Conservation (phyloP, 345 rosid genomes). For the Brassica rapa region DNA sequence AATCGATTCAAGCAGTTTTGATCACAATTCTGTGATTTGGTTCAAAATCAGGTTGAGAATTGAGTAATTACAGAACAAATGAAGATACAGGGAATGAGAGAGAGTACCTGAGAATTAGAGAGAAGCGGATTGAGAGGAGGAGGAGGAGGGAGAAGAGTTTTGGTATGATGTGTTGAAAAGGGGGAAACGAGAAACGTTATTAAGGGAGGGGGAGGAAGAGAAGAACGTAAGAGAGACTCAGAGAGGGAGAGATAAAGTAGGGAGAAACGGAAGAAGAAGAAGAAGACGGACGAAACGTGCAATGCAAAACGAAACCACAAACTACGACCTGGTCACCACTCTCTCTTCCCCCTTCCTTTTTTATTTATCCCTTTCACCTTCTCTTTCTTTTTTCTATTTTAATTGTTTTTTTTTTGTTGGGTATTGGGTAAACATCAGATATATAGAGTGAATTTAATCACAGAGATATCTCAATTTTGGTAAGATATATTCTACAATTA, state of each 20-base stretch:
- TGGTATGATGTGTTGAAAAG: conserved; percentile 23
- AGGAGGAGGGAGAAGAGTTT: conserved; percentile 5
- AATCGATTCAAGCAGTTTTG: neutral
- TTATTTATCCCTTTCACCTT: neutral
- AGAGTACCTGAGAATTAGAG: conserved; percentile 31
- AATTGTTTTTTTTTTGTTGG: neutral
- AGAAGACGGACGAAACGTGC: conserved; percentile 35
- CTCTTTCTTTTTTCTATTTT: neutral
- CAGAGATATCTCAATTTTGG: neutral
- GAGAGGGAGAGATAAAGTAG: conserved; percentile 31
- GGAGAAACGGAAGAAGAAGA: conserved; percentile 25
- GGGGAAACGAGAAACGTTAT: conserved; percentile 10
- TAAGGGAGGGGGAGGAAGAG: conserved; percentile 5
- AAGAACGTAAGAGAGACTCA: conserved; percentile 23
- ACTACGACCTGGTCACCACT: conserved; percentile 34
- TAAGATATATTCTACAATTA: neutral
- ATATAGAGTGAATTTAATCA: neutral
- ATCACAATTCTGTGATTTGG: conserved; percentile 4
- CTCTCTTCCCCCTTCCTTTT: neutral
- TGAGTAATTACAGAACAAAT: neutral
- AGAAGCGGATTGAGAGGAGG: conserved; percentile 4
- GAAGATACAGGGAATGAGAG: neutral
- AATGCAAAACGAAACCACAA: conserved; percentile 39
- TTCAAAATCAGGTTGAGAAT: neutral
- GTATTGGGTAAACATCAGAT: neutral